Base-by-base conservation (phyloP, 2,329 filamentous ascomycete genomes). In the Rasamsonia emersonii region DNA sequence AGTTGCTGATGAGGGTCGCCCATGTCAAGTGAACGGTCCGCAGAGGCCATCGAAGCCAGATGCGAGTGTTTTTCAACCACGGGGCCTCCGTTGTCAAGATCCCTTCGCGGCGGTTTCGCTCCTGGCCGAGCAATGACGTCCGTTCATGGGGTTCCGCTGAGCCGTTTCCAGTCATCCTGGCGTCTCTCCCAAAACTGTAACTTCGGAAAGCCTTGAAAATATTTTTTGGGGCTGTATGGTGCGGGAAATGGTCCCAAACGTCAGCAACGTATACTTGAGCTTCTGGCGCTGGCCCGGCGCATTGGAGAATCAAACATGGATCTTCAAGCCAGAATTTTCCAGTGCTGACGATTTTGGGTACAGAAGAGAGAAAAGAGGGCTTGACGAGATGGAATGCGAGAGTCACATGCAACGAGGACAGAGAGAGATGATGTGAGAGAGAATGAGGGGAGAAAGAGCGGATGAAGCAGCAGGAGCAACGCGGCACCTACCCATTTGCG, bases 1-100 rank as follows among this genome's bases (percentile, higher is more conserved):
- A 66, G 44, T 67, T 67, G 16, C 61, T 64, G 15, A 55, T 48
- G n/a, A 69, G 49, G 3, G 64, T 63, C 33, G 54, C 44, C 54
- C 59, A 67, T 6, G 60, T 62, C 36, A 64, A 46, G 42, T 58
- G 57, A 25, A 51, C 45, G 11, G 58, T 51, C 6, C 58, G 45
- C 14, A 47, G 45, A 11, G 65, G 65, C 49, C 56, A 61, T 34
- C 51, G 50, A 20, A 62, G 50, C 51, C 58, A 64, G 26, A 45
- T 40, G 4, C 51, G 52, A 18, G 45, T 37, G 38, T 60, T 57
- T 32, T 61, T 56, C 31, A 55, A 49, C 26, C 53, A 56, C 18
- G 53, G 52, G 18, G 35, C 17, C 9, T 20, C 38, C 32, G 43
- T 41, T 18, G 31, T 37, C 27, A 30, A 14, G 28, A 28, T 5